Base-by-base conservation (phyloP, 1,284 basidiomycete genomes). In the Papiliotrema terrestris region DNA sequence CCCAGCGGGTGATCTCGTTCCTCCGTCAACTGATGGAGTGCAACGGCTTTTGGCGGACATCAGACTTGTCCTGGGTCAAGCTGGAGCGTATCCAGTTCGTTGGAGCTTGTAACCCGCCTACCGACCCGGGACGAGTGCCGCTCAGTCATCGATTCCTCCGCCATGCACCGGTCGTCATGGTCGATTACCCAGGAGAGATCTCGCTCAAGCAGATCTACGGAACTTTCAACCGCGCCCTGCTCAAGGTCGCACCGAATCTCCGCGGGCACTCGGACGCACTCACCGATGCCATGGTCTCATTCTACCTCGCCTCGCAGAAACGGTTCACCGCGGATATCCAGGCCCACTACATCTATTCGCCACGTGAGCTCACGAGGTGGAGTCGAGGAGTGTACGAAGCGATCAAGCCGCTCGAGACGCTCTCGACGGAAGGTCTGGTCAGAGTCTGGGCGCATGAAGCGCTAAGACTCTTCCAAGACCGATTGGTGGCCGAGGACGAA, bases 51-150 rank as follows among this genome's bases (percentile, higher is more conserved):
- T 99, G 95, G 89, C 83, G 97, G 25, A 85, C 93, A 2, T 84
- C 83, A 14, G 96, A 98, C 75, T 92, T 95, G 83, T 84, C 92
- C 8, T 99, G 96, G 96, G 93, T 99, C 63, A 89, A 87, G 65
- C 82, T 99, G 55, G 96, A 99, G 76, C 87, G 96, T 23, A 97
- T 99, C 60, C 96, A 99, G 75, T 98, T 99, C 70, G 97, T 99
- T 41, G 96, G 96, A 35, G 96, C 96, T 45, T 99, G 96, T 78
- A 99, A 99, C 72, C 96, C 96, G 22, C 97, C 96, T 0, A 99
- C 96, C n/a, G 96, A 99, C 79, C 94, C 96, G 42, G 96, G 96
- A 52, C 91, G 96, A 77, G 94, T 98, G n/a, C 92, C 95, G 35
- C 86, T 99, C 55, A 94, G 85, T 59, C 93, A 96, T 73, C 86